These are phyloP conservation scores for Thielaviopsis ethacetica DNA, from an alignment of 2,329 filamentous ascomycete genomes.

Conservation along the genomic window DNA sequence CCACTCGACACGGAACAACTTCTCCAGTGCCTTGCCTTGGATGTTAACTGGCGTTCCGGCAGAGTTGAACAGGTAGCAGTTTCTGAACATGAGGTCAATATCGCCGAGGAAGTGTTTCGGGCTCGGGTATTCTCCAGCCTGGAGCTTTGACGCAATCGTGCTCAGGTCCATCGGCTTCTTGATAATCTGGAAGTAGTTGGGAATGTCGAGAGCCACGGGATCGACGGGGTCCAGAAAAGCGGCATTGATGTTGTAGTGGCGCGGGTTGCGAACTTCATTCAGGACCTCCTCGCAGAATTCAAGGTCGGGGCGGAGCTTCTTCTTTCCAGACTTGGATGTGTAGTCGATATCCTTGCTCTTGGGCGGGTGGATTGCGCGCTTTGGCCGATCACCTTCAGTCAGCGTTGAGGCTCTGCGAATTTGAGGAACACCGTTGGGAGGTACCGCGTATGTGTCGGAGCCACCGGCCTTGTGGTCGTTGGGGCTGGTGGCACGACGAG, in stretches of 20 bases:
- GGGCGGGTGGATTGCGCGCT: constrained; percentile 84
- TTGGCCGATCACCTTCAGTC: constrained; percentile 62
- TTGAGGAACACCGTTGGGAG: constrained; percentile 60
- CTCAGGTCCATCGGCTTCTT: constrained; percentile 93
- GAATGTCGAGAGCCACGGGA: constrained; percentile 84
- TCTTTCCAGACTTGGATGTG: constrained; percentile 58
- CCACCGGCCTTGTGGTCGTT: constrained; percentile 27
- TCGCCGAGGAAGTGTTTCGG: constrained; percentile 77
- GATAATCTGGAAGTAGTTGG: constrained; percentile 81
- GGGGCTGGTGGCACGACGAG: constrained; percentile 25
- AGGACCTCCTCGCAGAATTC: constrained; percentile 78
- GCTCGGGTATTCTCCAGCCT: constrained; percentile 60
- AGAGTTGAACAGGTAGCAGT: constrained; percentile 82
- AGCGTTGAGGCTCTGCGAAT: constrained; percentile 75
- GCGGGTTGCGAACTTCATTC: constrained; percentile 58
- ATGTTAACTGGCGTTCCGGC: constrained; percentile 55
- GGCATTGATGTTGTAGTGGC: constrained; percentile 49
- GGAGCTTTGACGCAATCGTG: constrained; percentile 66
- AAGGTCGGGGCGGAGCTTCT: constrained; percentile 77
- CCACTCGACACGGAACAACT: constrained; percentile 61
- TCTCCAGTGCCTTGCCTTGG: constrained; percentile 56
- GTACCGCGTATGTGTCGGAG: constrained; percentile 49
- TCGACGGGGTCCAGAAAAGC: constrained; percentile 79
- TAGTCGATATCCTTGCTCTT: constrained; percentile 88
- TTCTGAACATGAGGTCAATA: constrained; percentile 67